These are phyloP conservation scores for Alternaria arbusti DNA, from an alignment of 2,329 filamentous ascomycete genomes.

Conservation along the genomic window DNA sequence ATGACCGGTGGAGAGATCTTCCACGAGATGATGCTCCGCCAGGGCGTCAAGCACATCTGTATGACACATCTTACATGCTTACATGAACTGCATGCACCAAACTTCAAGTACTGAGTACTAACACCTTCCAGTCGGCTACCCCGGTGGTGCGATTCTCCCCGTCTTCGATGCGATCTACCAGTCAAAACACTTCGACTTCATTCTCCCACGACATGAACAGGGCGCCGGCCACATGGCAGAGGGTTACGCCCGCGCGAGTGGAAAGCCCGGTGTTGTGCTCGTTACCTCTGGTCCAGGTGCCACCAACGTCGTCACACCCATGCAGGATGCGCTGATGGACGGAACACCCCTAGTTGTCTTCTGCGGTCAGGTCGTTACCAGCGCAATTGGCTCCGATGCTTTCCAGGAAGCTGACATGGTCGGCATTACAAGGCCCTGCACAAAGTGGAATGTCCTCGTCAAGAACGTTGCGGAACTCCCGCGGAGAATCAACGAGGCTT, in stretches of 20 bases:
- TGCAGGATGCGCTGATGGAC: slow-evolving; percentile 95
- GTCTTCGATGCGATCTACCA: slow-evolving; percentile 99
- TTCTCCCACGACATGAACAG: slow-evolving; percentile 95
- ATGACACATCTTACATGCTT: slow-evolving; percentile 53
- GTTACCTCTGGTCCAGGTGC: slow-evolving; percentile 97
- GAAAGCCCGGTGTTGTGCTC: slow-evolving; percentile 92
- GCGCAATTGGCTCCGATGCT: slow-evolving; percentile 89
- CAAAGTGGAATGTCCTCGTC: slow-evolving; percentile 99
- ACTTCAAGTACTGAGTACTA: slow-evolving; percentile 19
- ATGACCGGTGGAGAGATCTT: slow-evolving; percentile 97
- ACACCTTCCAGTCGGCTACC: slow-evolving; percentile 66
- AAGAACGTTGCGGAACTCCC: slow-evolving; percentile 94
- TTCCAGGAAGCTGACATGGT: slow-evolving; percentile 97
- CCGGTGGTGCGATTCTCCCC: slow-evolving; percentile 93
- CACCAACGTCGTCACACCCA: slow-evolving; percentile 94
- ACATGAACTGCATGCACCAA: background rate
- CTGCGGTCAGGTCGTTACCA: slow-evolving; percentile 88
- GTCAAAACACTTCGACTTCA: slow-evolving; percentile 94
- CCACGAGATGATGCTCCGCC: slow-evolving; percentile 98
- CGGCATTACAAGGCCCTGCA: slow-evolving; percentile 92
- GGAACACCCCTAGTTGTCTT: slow-evolving; percentile 97
- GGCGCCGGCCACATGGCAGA: slow-evolving; percentile 98
- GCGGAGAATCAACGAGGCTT: slow-evolving; percentile 93
- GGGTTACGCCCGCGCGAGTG: slow-evolving; percentile 91
- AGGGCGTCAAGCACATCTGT: slow-evolving; percentile 94